These are phyloP conservation scores for Starmerella powellii DNA, from an alignment of 805 yeast genomes.

Conservation along the genomic window DNA sequence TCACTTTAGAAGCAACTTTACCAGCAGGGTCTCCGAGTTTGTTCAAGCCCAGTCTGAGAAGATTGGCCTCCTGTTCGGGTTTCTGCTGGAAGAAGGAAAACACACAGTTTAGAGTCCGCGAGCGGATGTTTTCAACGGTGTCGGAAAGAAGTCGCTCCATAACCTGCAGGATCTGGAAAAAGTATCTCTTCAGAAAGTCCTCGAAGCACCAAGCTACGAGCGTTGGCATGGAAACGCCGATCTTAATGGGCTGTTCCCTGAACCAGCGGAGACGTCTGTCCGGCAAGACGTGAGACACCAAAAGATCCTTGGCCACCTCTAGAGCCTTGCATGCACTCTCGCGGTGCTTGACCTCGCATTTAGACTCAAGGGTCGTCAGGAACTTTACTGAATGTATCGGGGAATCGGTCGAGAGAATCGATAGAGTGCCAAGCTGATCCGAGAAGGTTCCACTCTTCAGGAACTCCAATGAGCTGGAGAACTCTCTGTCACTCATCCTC, in stretches of 20 bases:
- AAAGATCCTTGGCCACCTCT: conserved; percentile 78
- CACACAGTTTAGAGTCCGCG: conserved; percentile 61
- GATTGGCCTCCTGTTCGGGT: conserved; percentile 94
- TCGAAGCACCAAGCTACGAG: conserved; percentile 75
- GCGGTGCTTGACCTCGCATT: conserved; percentile 83
- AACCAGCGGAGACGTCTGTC: conserved; percentile 72
- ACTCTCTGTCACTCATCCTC: conserved; percentile 70
- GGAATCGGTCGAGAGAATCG: conserved; percentile 86
- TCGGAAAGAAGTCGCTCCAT: conserved; percentile 80
- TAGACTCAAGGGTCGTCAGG: conserved; percentile 59
- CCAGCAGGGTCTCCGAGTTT: conserved; percentile 88
- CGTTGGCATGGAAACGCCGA: conserved; percentile 39
- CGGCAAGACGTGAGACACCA: conserved; percentile 68
- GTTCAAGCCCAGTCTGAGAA: conserved; percentile 78
- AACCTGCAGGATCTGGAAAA: conserved; percentile 61
- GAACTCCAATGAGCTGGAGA: conserved; percentile 59
- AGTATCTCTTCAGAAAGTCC: conserved; percentile 68
- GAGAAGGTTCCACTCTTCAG: conserved; percentile 83
- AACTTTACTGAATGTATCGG: conserved; percentile 83
- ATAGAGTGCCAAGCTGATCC: conserved; percentile 90
- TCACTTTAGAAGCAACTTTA: conserved; percentile 79
- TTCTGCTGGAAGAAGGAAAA: conserved; percentile 70
- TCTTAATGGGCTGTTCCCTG: conserved; percentile 54
- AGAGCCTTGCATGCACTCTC: conserved; percentile 86
- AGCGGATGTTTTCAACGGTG: conserved; percentile 76